Evolutionary conservation across 2,329 filamentous ascomycete species (phyloP).

Genomic region (Passalora sequoiae): DNA sequence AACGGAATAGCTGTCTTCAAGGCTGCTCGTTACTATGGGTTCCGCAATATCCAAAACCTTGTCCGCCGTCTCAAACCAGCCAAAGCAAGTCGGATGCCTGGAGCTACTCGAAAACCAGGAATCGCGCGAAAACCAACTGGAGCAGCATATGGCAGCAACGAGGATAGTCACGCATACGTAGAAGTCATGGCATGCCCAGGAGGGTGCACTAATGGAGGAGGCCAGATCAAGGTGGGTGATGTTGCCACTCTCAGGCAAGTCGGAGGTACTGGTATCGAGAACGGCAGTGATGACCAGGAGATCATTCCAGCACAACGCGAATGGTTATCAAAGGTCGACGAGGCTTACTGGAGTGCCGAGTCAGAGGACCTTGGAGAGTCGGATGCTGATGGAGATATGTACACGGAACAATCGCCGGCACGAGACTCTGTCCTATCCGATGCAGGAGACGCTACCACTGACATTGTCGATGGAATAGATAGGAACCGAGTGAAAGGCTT

Average conservation of each 20-base stretch:
- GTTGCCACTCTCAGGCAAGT: conserved; percentile 45
- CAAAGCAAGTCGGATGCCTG: conserved; percentile 71
- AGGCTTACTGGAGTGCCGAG: conserved; percentile 35
- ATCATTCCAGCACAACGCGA: conserved; percentile 72
- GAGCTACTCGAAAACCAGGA: conserved; percentile 56
- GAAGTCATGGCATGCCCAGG: conserved; percentile 99
- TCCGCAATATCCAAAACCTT: conserved; percentile 96
- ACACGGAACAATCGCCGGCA: conserved; percentile 18
- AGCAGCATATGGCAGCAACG: conserved; percentile 32
- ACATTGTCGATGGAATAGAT: conserved; percentile 51
- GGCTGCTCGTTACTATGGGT: conserved; percentile 90
- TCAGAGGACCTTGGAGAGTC: conserved; percentile 15
- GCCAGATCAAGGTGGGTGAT: conserved; percentile 88
- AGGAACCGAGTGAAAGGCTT: conserved; percentile 60
- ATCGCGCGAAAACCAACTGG: conserved; percentile 38
- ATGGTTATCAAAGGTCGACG: conserved; percentile 73
- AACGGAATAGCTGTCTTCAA: conserved; percentile 56
- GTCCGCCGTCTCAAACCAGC: conserved; percentile 86
- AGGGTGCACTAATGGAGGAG: conserved; percentile 96
- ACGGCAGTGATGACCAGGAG: conserved; percentile 33
- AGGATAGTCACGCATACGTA: conserved; percentile 75
- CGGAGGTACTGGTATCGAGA: conserved; percentile 31
- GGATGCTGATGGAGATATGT: conserved; percentile 21
- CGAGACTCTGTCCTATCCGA: conserved; percentile 24
- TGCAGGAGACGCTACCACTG: conserved; percentile 21